Base-by-base conservation (phyloP, 495 filamentous ascomycete species). In the Aspergillus indologenus region DNA sequence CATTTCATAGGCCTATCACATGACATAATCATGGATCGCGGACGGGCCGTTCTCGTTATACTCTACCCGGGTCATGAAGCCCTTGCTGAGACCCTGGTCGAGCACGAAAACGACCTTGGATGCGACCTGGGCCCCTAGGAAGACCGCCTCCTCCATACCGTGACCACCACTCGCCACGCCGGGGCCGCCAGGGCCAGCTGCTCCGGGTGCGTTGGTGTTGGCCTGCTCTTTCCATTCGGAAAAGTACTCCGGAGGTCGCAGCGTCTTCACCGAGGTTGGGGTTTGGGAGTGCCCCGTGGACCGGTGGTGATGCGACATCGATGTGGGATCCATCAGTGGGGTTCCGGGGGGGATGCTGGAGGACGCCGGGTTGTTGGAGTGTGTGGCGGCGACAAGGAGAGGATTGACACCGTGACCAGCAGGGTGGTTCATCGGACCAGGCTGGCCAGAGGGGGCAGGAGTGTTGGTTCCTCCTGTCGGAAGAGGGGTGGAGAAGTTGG, bases 381-480 rank as follows among this genome's bases (percentile, higher is more conserved):
- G 76, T 0, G 94, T 98, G 1, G 94, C 94, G 8, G 94, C 93
- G 52, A 94, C 87, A 11, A 98, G 83, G 8, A 98, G 86, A 23
- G 94, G 93, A 70, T 96, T 97, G 9, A 96, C 91, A 34, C 85
- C 85, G 58, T 78, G 83, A 15, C 78, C 79, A 7, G 76, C 73
- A 2, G 76, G 72, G 52, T 77, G 71, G 43, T 76, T 71, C 58
- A 75, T 68, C 14, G 70, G 72, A 1, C 75, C 72, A 8, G 78
- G 71, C 49, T 73, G 69, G 43, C 84, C 83, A 20, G 83, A 77
- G 52, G 84, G 87, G 8, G 85, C 88, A 0, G 94, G 94, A 0
- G 94, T 98, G 69, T 92, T 93, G 19, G 93, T 87, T 18, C 94
- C 94, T 19, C 94, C 94, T 0, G 94, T 98, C 6, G 90, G 92